Base-by-base conservation (phyloP, 225 moss, liverwort and hornwort genomes). In the Rhytidiadelphus loreus region DNA sequence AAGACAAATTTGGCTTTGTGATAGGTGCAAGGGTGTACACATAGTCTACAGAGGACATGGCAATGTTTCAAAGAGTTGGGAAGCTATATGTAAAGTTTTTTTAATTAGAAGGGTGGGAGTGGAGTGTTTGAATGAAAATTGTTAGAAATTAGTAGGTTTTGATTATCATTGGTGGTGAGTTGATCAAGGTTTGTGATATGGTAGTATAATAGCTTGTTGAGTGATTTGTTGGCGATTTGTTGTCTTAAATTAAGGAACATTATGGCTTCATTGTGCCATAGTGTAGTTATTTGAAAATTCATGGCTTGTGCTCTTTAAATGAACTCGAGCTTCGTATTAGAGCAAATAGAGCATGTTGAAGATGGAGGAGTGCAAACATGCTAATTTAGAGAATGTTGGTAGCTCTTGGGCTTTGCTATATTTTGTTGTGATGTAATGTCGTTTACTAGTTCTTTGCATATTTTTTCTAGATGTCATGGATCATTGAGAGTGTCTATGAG, bases 331-430 rank as follows among this genome's bases (percentile, higher is more conserved):
- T 22, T 68, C 1, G 2, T 22, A 0, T 12, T 68, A 12, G 68
- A n/a, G 23, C 4, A 22, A 2, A 2, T 21, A 37, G 12, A 37
- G 7, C 0, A 0, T 21, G 12, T 0, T 0, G 12, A 7, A 66
- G 21, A 66, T 37, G 21, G 6, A 9, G 7, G 66, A 21, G 20
- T 65, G 37, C 35, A 65, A 11, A 6, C 37, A 37, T 35, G 20
- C 1, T 16, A 2, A 65, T 35, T 65, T 1, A 2, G 1, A 11
- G 3, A 65, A 3, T 65, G 8, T 65, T 65, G 35, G 4, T 65
- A 65, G 37, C 4, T 65, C 16, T 20, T 20, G 20, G 37, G 20
- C 20, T 20, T 1, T 4, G 2, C 6, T 6, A 65, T 65, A 35
- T 65, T 20, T 65, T 65, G 3, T 6, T 35, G 20, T 0, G 1